These are phyloP conservation scores for Xylariaceae sp. DNA, from an alignment of 2,329 filamentous ascomycete species.

Conservation along the genomic window DNA sequence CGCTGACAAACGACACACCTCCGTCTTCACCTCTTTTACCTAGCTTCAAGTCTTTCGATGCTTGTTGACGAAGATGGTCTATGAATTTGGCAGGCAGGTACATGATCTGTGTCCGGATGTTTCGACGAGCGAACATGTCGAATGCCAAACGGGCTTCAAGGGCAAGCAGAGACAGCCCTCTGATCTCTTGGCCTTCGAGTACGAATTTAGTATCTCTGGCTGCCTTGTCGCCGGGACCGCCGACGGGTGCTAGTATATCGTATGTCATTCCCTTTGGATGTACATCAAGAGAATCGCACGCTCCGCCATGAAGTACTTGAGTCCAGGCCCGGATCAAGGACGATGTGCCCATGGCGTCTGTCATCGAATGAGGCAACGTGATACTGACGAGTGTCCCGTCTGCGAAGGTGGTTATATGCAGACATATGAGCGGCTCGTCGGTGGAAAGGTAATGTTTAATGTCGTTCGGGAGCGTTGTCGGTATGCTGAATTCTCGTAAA, in stretches of 20 bases:
- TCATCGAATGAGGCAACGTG: constrained; percentile 5
- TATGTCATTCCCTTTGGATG: not conserved
- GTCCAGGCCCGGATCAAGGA: not conserved
- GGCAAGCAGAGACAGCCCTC: not conserved
- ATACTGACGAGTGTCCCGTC: constrained; percentile 9
- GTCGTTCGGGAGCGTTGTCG: constrained; percentile 5
- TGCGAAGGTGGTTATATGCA: constrained; percentile 9
- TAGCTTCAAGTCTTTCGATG: not conserved
- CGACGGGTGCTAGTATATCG: not conserved
- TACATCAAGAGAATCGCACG: not conserved
- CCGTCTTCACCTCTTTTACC: not conserved
- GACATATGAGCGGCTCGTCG: constrained; percentile 11
- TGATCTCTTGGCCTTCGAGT: not conserved
- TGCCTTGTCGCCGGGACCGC: not conserved
- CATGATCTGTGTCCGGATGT: constrained; percentile 4
- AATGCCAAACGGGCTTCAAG: not conserved
- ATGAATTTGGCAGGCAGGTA: constrained; percentile 9
- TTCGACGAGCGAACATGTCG: not conserved
- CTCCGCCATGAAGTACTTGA: not conserved
- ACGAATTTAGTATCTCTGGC: not conserved
- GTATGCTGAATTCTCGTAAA: constrained; percentile 4
- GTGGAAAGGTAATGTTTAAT: constrained; percentile 11
- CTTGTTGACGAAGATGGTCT: constrained; percentile 1
- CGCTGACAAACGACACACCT: constrained; percentile 7
- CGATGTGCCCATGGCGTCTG: constrained; percentile 1